Percentiles rank a stretch among this genome's conserved stretches.
Evolutionary conservation across 1,284 basidiomycete genomes (phyloP).

Genomic region (Leccinum solheimii): DNA sequence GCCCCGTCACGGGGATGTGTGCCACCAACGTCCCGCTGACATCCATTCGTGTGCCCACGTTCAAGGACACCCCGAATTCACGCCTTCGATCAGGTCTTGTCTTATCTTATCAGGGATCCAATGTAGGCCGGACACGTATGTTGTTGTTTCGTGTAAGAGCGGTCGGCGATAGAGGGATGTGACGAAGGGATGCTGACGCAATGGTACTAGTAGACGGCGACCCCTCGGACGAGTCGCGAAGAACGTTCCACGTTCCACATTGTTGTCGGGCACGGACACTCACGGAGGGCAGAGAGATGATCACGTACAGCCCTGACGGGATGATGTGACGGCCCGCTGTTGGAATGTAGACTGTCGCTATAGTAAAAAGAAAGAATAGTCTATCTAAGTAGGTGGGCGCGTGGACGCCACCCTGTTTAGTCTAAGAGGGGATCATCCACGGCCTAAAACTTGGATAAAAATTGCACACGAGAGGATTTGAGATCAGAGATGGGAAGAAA

Average conservation of each 20-base stretch:
- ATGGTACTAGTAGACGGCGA: slow-evolving; percentile 11
- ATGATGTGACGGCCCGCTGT: slow-evolving; percentile 13
- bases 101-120: slow-evolving; percentile 34
- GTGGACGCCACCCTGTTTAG: background rate
- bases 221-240: slow-evolving; percentile 15
- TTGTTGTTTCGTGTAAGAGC: slow-evolving; percentile 8
- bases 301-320: slow-evolving; percentile 28
- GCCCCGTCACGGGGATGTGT: no score
- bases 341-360: slow-evolving; percentile 2
- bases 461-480: slow-evolving; percentile 1
- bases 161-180: slow-evolving; percentile 23
- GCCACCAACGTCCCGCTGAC: no score
- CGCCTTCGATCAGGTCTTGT: slow-evolving; percentile 13
- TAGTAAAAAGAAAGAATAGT: background rate
- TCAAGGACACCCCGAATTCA: no score
- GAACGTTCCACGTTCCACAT: slow-evolving; percentile 22
- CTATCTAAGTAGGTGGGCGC: background rate
- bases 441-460: slow-evolving; percentile 13
- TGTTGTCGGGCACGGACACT: slow-evolving; percentile 9
- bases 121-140: slow-evolving; percentile 28
- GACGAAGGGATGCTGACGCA: background rate
- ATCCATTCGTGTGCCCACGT: no score
- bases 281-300: slow-evolving; percentile 11
- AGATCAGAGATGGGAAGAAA: slow-evolving; percentile 16
- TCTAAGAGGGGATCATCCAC: background rate